phyloP scores from a whole-genome alignment of 495 filamentous ascomycete species.

The Neurospora cerealis region DNA sequence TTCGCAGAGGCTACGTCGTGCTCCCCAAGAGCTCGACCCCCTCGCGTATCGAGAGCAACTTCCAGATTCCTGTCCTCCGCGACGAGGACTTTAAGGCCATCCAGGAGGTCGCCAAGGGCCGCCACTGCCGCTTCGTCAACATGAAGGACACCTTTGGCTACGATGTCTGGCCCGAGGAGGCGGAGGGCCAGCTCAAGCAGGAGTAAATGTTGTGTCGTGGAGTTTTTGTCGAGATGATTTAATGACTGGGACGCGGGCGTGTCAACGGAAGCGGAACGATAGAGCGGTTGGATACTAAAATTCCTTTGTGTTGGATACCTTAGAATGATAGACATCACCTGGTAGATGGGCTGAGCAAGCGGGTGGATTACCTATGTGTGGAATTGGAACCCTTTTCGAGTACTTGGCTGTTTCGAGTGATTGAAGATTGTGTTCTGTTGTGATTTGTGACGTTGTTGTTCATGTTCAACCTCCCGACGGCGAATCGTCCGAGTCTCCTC shows the following conservation, averaged over 20 bases:
- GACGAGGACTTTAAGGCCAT: conserved; percentile 34
- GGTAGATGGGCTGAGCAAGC: not conserved
- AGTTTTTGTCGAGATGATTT: not conserved
- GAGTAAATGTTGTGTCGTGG: not conserved
- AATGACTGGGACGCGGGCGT: not conserved
- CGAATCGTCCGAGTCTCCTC: not conserved
- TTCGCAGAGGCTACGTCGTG: conserved; percentile 33
- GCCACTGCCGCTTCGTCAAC: conserved; percentile 62
- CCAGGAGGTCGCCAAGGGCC: conserved; percentile 33
- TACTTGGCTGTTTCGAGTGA: not conserved
- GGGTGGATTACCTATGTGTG: not conserved
- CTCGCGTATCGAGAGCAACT: conserved; percentile 50
- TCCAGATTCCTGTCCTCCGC: conserved; percentile 30
- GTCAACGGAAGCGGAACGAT: not conserved
- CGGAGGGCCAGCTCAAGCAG: conserved; percentile 6
- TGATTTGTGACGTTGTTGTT: not conserved
- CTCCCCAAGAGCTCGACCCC: conserved; percentile 52
- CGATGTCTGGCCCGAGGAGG: conserved; percentile 40
- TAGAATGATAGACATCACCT: not conserved
- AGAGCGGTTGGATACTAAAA: not conserved
- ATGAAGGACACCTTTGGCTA: conserved; percentile 62
- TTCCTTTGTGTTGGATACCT: not conserved
- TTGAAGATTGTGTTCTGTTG: not conserved
- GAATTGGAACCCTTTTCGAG: not conserved
- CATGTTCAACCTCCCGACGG: not conserved